Evolutionary conservation across 1,284 basidiomycete species (phyloP).

Genomic region (Moniliella sp.): DNA sequence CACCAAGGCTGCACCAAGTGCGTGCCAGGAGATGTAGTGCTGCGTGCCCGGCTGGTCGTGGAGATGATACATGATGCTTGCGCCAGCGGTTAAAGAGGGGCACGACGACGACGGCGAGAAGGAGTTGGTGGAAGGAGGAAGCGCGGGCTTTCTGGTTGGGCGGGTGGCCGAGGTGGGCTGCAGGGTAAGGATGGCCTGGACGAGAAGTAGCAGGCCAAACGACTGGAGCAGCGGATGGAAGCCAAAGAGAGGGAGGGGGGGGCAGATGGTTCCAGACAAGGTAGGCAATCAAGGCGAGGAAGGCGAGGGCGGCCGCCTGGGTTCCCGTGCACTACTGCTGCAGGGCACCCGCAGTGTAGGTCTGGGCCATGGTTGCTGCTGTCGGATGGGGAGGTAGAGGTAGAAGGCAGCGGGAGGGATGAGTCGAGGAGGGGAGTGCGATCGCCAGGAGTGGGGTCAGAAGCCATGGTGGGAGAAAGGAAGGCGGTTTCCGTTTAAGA

Average conservation of each 20-base stretch:
- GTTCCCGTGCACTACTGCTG: no score
- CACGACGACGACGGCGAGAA: slow-evolving; percentile 9
- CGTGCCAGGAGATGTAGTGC: slow-evolving; percentile 19
- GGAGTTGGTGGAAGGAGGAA: slow-evolving; percentile 6
- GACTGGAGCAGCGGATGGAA: slow-evolving; percentile 20
- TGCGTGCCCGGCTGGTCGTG: slow-evolving; percentile 8
- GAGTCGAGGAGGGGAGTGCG: no score
- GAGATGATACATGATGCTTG: slow-evolving; percentile 20
- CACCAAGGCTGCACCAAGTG: slow-evolving; percentile 8
- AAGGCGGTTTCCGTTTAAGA: no score
- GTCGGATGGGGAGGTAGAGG: no score
- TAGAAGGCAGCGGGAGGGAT: no score
- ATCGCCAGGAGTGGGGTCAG: no score
- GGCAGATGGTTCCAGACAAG: slow-evolving; percentile 6
- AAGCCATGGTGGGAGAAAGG: no score
- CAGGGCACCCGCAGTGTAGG: no score
- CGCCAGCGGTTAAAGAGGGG: slow-evolving; percentile 15
- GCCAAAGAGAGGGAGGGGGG: slow-evolving; percentile 12
- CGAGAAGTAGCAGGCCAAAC: slow-evolving; percentile 8
- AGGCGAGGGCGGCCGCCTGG: no score
- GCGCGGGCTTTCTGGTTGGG: no score
- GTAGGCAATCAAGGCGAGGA: no score
- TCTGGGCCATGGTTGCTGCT: no score
- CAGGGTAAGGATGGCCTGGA: slow-evolving; percentile 14
- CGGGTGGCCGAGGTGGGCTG: slow-evolving; percentile 11